phyloP scores from a whole-genome alignment of 768 basidiomycete species.

The Pholiota microspora region DNA sequence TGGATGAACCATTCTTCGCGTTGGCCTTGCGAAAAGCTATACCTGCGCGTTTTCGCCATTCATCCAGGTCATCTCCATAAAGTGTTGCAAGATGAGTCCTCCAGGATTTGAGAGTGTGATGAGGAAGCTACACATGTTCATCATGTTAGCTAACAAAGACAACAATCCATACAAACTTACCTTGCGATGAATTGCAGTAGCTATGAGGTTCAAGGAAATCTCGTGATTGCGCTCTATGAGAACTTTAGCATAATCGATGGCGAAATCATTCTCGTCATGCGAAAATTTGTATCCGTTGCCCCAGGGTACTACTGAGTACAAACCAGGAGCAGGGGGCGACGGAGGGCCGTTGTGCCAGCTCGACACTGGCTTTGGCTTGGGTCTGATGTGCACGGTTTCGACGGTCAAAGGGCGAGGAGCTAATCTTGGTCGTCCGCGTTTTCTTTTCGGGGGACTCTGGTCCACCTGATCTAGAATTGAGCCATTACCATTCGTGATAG shows the following conservation, averaged over 20 bases:
- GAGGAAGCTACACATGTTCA: conserved; percentile 50
- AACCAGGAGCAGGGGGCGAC: conserved; percentile 45
- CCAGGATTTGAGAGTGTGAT: conserved; percentile 57
- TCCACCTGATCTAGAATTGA: not conserved
- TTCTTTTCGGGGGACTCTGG: not conserved
- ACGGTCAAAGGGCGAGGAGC: not conserved
- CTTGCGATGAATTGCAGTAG: conserved; percentile 41
- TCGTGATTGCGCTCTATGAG: conserved; percentile 47
- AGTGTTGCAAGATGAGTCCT: conserved; percentile 29
- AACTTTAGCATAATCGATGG: conserved; percentile 39
- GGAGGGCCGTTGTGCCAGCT: not conserved
- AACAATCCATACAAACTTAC: conserved; percentile 25
- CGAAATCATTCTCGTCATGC: conserved; percentile 48
- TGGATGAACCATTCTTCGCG: conserved; percentile 8
- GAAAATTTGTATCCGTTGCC: conserved; percentile 44
- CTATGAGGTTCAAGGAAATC: conserved; percentile 36
- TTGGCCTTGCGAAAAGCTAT: conserved; percentile 47
- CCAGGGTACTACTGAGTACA: conserved; percentile 18
- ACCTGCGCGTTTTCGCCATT: conserved; percentile 45
- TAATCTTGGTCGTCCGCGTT: not conserved
- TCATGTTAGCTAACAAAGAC: conserved; percentile 1
- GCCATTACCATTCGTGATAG: not conserved
- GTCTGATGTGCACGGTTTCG: not conserved
- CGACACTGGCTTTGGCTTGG: not conserved
- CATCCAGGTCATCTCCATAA: conserved; percentile 39